These are phyloP conservation scores for Mimosa bimucronata DNA, from an alignment of 306 rosid genomes.

Conservation along the genomic window DNA sequence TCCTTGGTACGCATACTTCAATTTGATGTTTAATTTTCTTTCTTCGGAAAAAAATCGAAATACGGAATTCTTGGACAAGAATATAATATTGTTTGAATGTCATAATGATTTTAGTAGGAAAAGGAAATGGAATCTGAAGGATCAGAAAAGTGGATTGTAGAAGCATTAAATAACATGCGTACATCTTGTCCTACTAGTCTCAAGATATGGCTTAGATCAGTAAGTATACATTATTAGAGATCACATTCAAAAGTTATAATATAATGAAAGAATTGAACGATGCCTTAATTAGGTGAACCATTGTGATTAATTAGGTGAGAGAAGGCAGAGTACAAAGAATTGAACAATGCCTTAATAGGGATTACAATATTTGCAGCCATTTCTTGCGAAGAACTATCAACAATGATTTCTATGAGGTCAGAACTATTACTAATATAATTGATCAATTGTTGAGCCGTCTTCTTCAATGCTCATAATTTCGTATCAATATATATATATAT, in stretches of 20 bases:
- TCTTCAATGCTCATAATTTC: too few relatives aligned
- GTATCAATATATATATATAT: too few relatives aligned
- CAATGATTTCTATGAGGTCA: slow-evolving; percentile 4
- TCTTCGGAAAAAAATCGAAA: neutral
- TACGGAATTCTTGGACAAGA: neutral
- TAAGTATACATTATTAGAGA: neutral
- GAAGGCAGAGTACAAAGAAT: neutral
- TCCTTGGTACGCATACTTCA: slow-evolving; percentile 33
- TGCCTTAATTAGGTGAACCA: neutral
- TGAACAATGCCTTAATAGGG: neutral
- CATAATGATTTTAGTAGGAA: slow-evolving; percentile 25
- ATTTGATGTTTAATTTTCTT: neutral
- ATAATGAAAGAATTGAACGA: too few relatives aligned
- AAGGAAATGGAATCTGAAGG: slow-evolving; percentile 22
- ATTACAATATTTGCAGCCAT: neutral
- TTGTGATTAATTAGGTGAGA: neutral
- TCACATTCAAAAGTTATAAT: neutral
- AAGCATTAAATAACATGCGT: slow-evolving; percentile 28
- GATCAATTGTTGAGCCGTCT: too few relatives aligned
- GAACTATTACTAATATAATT: neutral
- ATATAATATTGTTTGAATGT: neutral
- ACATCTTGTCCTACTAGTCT: slow-evolving; percentile 14
- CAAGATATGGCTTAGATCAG: slow-evolving; percentile 38
- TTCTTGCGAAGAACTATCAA: neutral
- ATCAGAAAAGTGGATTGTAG: slow-evolving; percentile 33